These are phyloP conservation scores for Lactarius sp. DNA, from an alignment of 768 basidiomycete species.

Conservation along the genomic window DNA sequence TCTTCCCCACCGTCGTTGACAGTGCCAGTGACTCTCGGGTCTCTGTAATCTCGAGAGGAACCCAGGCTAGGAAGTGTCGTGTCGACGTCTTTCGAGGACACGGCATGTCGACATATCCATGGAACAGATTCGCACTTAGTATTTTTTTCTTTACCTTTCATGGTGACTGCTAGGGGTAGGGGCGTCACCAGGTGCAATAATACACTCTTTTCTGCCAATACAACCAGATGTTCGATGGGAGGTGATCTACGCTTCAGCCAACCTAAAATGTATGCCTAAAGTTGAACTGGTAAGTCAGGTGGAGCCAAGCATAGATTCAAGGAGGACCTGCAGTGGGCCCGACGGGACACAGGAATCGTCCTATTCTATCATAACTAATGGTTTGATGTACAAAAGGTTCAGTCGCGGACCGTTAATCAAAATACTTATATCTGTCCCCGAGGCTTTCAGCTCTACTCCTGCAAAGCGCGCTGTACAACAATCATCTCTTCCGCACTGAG, in stretches of 20 bases:
- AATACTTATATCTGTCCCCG: not conserved
- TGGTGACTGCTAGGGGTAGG: not conserved
- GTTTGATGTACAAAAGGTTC: no score
- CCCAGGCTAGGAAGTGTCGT: slow-evolving; percentile 66
- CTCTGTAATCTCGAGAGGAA: slow-evolving; percentile 52
- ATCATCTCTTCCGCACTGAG: slow-evolving; percentile 66
- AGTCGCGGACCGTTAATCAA: not conserved
- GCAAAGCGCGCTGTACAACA: slow-evolving; percentile 46
- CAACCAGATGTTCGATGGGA: no score
- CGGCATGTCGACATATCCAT: slow-evolving; percentile 60
- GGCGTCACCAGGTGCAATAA: not conserved
- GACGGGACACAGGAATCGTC: no score
- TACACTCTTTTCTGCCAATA: not conserved
- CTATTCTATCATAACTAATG: no score
- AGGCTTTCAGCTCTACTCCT: slow-evolving; percentile 10
- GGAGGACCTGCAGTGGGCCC: no score
- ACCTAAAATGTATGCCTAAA: no score
- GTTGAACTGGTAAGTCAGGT: no score
- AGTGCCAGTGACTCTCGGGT: slow-evolving; percentile 58
- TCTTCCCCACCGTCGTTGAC: slow-evolving; percentile 48
- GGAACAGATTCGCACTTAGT: slow-evolving; percentile 39
- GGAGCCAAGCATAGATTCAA: no score
- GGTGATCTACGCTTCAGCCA: not conserved
- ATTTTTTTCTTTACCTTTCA: not conserved
- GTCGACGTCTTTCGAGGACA: slow-evolving; percentile 45